A percentile compares a stretch with the other conserved stretches of the same genome.
phyloP scores from a whole-genome alignment of 2,329 filamentous ascomycete species.

The Parastagonospora avenae region DNA sequence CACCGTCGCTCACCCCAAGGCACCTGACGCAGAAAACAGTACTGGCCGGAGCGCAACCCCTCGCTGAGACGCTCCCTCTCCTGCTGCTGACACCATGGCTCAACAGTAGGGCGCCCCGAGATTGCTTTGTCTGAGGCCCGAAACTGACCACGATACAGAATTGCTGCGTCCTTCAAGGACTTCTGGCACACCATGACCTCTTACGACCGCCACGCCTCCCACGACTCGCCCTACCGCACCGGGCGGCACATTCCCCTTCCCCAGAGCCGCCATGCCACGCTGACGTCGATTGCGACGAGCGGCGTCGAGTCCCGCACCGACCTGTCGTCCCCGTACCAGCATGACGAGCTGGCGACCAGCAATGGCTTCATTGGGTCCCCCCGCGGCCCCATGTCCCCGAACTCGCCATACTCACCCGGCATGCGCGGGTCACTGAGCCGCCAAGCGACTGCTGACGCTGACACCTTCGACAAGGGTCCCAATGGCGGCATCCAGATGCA shows the following conservation, averaged over 20 bases:
- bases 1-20: not conserved
- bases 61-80: slow-evolving; percentile 15
- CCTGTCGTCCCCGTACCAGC: slow-evolving; percentile 76
- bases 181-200: slow-evolving; percentile 90
- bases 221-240: slow-evolving; percentile 90
- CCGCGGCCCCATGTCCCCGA: slow-evolving; percentile 61
- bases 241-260: slow-evolving; percentile 88
- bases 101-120: slow-evolving; percentile 35
- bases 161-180: slow-evolving; percentile 69
- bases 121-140: slow-evolving; percentile 6
- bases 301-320: slow-evolving; percentile 88
- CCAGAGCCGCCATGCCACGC: slow-evolving; percentile 77
- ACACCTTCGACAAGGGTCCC: slow-evolving; percentile 65
- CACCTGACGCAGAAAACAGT: not conserved
- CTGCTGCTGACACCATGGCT: slow-evolving; percentile 33
- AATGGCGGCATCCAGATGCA: slow-evolving; percentile 94
- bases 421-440: slow-evolving; percentile 78
- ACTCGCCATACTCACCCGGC: slow-evolving; percentile 85
- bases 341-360: slow-evolving; percentile 65
- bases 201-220: slow-evolving; percentile 82
- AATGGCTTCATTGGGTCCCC: slow-evolving; percentile 67
- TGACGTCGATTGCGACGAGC: slow-evolving; percentile 84
- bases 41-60: slow-evolving; percentile 22
- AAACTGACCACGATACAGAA: slow-evolving; percentile 37
- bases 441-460: slow-evolving; percentile 60